These are phyloP conservation scores for Dichomitus squalens DNA, from an alignment of 1,284 basidiomycete species.

Conservation along the genomic window DNA sequence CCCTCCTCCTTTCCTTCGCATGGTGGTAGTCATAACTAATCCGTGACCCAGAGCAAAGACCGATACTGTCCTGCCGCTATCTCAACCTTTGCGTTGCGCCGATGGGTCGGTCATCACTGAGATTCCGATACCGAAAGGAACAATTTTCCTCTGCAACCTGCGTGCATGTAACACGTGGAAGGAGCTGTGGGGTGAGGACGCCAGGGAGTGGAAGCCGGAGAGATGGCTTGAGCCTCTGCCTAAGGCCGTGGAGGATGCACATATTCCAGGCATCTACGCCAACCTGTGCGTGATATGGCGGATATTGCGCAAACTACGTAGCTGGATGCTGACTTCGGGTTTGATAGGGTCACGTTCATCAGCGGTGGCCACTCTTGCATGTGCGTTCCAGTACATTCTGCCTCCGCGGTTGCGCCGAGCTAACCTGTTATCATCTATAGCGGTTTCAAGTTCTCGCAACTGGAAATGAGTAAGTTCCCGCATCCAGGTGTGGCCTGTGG, in stretches of 20 bases:
- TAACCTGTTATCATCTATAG: neutral
- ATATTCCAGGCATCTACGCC: constrained; percentile 26
- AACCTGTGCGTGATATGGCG: constrained; percentile 19
- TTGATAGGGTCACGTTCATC: constrained; percentile 36
- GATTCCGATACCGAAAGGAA: constrained; percentile 47
- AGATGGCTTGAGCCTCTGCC: constrained; percentile 32
- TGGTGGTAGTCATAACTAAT: constrained; percentile 1
- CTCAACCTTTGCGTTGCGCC: constrained; percentile 21
- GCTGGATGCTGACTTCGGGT: neutral
- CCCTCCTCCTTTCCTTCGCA: constrained; percentile 1
- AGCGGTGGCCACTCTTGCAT: constrained; percentile 36
- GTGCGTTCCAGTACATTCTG: constrained; percentile 16
- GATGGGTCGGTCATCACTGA: constrained; percentile 38
- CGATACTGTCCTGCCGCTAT: constrained; percentile 27
- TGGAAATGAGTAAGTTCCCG: constrained; percentile 11
- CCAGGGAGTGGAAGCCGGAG: constrained; percentile 49
- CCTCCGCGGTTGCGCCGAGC: too few relatives aligned
- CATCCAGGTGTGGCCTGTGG: neutral
- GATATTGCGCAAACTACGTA: too few relatives aligned
- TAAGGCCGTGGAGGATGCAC: constrained; percentile 19
- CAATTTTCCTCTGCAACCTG: constrained; percentile 50
- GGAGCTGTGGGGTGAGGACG: constrained; percentile 58
- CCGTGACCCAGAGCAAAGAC: constrained; percentile 14
- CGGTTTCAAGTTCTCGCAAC: constrained; percentile 17
- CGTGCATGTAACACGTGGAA: constrained; percentile 45